phyloP scores from a whole-genome alignment of 2,329 filamentous ascomycete genomes.

The Aulographum hederae region DNA sequence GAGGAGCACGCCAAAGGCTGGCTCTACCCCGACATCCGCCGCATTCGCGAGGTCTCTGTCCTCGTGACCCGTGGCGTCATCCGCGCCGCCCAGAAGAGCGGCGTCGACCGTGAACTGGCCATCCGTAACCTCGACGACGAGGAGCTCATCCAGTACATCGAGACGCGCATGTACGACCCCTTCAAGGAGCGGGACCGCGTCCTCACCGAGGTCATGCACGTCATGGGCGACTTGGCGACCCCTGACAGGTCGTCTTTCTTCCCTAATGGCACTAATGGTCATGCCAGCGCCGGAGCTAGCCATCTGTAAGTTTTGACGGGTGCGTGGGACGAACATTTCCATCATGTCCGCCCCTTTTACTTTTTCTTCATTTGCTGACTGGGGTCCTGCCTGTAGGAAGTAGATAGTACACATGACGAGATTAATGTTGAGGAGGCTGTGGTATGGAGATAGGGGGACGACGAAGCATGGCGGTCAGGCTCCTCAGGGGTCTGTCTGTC shows the following conservation, averaged over 20 bases:
- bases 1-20: conserved; percentile 70
- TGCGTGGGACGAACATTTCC: too few species aligned
- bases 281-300: too few species aligned
- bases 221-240: conserved; percentile 5
- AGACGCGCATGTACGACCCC: conserved; percentile 31
- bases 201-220: conserved; percentile 17
- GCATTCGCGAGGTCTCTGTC: conserved; percentile 79
- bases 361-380: too few species aligned
- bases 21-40: conserved; percentile 79
- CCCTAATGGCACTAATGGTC: background rate
- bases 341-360: too few species aligned
- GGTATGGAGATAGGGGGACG: too few species aligned
- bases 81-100: conserved; percentile 70
- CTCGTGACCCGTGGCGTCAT: conserved; percentile 82
- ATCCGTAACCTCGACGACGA: conserved; percentile 52
- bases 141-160: conserved; percentile 50
- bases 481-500: too few species aligned
- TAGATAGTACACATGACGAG: too few species aligned
- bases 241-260: too few species aligned
- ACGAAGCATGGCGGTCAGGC: too few species aligned
- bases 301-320: too few species aligned
- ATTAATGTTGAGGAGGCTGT: too few species aligned
- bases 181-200: conserved; percentile 25
- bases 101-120: conserved; percentile 31
- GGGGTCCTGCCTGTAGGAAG: too few species aligned